Conservation (phyloP, 352 stramenopile species). For the Phytophthora hibernalis region DNA sequence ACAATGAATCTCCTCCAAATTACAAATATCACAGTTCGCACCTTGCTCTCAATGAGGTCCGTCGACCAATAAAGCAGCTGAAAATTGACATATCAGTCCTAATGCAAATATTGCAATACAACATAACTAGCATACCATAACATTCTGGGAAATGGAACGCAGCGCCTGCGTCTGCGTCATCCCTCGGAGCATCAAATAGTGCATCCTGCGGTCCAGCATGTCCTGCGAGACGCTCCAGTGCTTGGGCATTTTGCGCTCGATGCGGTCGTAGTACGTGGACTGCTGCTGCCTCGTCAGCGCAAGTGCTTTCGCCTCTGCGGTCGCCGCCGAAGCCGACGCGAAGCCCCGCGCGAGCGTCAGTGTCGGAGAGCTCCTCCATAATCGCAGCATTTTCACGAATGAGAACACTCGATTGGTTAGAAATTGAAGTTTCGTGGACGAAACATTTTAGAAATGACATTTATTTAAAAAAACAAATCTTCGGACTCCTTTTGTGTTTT, state of each 20-base stretch:
- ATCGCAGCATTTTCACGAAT: conserved; percentile 12
- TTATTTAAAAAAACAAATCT: no score
- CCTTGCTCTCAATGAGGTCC: conserved; percentile 51
- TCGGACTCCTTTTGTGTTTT: no score
- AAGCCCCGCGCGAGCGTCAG: conserved; percentile 15
- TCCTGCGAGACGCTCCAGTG: conserved; percentile 23
- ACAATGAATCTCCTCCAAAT: background rate
- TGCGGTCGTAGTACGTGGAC: conserved; percentile 44
- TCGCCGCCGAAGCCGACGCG: conserved; percentile 6
- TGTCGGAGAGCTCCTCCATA: conserved; percentile 1
- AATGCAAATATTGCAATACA: background rate
- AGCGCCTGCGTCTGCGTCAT: conserved; percentile 43
- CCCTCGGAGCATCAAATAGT: conserved; percentile 42
- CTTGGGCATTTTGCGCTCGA: conserved; percentile 42
- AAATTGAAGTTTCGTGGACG: no score
- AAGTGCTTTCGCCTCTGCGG: background rate
- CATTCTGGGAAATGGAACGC: conserved; percentile 40
- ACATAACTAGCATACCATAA: conserved; percentile 32
- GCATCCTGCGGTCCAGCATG: conserved; percentile 33
- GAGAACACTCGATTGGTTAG: background rate
- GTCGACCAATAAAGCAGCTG: conserved; percentile 42
- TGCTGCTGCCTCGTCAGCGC: conserved; percentile 12
- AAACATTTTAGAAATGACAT: no score
- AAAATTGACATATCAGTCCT: background rate
- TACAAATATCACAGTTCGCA: conserved; percentile 6